Evolutionary conservation across 352 stramenopile species (phyloP), one percentile per base, ranked within the genome.

Genomic region (Ophiocytium majus): DNA sequence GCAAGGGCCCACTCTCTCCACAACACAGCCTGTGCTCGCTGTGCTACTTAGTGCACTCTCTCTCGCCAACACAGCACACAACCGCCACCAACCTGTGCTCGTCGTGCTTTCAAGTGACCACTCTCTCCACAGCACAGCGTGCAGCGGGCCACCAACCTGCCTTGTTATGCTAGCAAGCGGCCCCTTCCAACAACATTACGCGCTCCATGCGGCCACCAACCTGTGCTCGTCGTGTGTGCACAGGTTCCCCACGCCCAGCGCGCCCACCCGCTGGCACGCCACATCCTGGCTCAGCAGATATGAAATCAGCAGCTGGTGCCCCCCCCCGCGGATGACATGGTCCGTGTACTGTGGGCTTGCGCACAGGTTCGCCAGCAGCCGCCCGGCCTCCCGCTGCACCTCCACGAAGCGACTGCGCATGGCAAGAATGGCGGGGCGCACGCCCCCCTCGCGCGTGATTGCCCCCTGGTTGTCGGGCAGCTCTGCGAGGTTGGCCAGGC

Each of bases 331-430:
- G 37, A 98, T 89, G 64, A 99, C 96, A 19, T 93, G 90, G 37
- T 98, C 92, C 83, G 96, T 95, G 80, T 96, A 97, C n/a, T 88
- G 90, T 64, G 94, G 94, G 66, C 88, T 89, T 0, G 96, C 95
- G 82, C 93, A 96, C 31, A 98, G 87, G 81, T 98, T 98, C 0
- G 95, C 95, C 17, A 98, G 84, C 14, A 97, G 91, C 10, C 96
- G 92, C 9, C 96, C 95, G 82, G 91, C 92, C 85, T 94, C 91
- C 35, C 89, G 81, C 83, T 91, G 89, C 37, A 88, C 94, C 84
- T 98, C 95, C 36, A 98, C 94, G 86, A 97, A 98, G 82, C 96
- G 94, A 14, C 94, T 98, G 23, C 96, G 92, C 95, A 99, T 98
- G 88, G 96, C 96, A 33, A 91, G 84, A 80, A 98, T 97, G 34